Conservation (phyloP, 2,329 filamentous ascomycete genomes). For the Penicillium sp. region DNA sequence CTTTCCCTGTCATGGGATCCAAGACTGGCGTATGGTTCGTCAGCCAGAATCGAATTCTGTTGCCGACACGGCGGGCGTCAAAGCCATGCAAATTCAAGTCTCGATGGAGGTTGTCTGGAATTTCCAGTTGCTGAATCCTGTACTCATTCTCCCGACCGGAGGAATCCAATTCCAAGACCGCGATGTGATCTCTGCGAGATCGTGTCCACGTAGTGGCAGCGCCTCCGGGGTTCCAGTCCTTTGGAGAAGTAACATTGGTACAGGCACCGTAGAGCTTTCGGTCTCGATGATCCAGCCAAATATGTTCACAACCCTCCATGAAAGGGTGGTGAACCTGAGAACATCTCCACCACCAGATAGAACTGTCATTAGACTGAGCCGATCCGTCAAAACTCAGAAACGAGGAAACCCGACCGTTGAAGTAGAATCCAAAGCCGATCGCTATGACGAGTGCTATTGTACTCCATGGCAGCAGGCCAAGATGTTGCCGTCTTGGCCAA, state of each 20-base stretch:
- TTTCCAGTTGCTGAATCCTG: slow-evolving; percentile 3
- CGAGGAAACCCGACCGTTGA: neutral
- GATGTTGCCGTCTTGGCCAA: slow-evolving; percentile 8
- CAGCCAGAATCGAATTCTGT: slow-evolving; percentile 15
- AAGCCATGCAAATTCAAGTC: slow-evolving; percentile 12
- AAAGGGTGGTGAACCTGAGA: slow-evolving; percentile 14
- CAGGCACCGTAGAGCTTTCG: slow-evolving; percentile 15
- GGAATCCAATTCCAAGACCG: slow-evolving; percentile 13
- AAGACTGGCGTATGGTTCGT: slow-evolving; percentile 10
- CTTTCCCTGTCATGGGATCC: slow-evolving; percentile 1
- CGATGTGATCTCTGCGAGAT: slow-evolving; percentile 10
- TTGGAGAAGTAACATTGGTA: slow-evolving; percentile 6
- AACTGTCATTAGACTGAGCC: neutral
- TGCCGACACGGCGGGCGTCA: slow-evolving; percentile 12
- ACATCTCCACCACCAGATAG: slow-evolving; percentile 9
- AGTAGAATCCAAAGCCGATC: neutral
- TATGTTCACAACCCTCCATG: slow-evolving; percentile 18
- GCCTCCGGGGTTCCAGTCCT: slow-evolving; percentile 1
- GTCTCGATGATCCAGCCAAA: slow-evolving; percentile 11
- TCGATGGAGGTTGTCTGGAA: neutral
- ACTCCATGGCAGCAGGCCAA: neutral
- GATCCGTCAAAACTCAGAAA: slow-evolving; percentile 1
- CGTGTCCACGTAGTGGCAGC: neutral
- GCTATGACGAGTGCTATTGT: slow-evolving; percentile 5
- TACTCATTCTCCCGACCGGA: slow-evolving; percentile 9